phyloP scores from a whole-genome alignment of 139 green algal genomes.

The Chlorella sorokiniana region DNA sequence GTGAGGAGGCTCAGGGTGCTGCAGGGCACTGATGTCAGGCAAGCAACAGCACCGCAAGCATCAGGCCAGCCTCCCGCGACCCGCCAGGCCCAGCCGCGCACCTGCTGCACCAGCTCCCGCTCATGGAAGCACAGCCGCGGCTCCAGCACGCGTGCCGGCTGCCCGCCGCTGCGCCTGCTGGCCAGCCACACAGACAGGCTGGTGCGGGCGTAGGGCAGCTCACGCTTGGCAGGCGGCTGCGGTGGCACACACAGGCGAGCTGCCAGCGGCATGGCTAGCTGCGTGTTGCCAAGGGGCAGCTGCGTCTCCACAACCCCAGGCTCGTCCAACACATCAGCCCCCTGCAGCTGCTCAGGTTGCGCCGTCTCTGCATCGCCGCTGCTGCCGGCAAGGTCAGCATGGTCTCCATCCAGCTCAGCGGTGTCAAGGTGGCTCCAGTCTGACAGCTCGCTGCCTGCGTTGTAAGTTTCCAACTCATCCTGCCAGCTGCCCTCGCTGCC shows the following conservation, averaged over 20 bases:
- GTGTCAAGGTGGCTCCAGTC: conserved; percentile 21
- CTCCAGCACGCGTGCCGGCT: conserved; percentile 28
- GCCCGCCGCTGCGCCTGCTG: conserved; percentile 26
- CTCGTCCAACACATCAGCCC: no score
- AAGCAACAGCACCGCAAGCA: no score
- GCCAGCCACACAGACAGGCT: conserved; percentile 43
- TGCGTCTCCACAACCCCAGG: no score
- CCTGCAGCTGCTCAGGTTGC: neutral
- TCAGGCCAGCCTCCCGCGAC: neutral
- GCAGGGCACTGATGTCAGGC: no score
- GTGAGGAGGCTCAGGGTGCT: neutral
- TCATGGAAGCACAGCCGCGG: conserved; percentile 35
- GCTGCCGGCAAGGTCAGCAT: no score
- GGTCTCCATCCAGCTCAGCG: neutral
- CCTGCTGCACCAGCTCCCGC: conserved; percentile 35
- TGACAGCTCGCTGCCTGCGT: conserved; percentile 20
- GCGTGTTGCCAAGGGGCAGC: neutral
- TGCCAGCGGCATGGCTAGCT: neutral
- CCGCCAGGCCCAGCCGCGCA: neutral
- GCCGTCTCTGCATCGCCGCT: neutral
- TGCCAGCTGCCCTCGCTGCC: conserved; percentile 8
- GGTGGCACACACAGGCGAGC: neutral
- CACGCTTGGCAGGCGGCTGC: neutral
- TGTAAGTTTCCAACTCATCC: neutral
- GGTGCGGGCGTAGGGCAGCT: conserved; percentile 7